Evolutionary conservation across 192 early-diverging fungal genomes (phyloP).

Genomic region (Lunasporangiospora selenospora): DNA sequence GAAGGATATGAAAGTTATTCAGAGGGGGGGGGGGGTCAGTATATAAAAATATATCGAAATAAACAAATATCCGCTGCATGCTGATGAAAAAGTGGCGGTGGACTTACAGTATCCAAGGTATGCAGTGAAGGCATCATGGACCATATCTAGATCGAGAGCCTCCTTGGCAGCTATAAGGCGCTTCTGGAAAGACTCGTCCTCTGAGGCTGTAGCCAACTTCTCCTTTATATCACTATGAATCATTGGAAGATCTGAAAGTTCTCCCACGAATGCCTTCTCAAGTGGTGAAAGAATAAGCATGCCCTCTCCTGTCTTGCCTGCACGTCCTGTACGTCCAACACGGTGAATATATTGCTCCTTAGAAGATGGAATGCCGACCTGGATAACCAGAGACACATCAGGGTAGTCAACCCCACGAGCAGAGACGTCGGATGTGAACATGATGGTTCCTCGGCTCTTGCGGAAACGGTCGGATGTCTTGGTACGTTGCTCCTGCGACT

Average conservation of each 20-base stretch:
- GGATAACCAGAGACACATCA: conserved; percentile 88
- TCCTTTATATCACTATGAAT: conserved; percentile 29
- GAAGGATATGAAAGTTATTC: too few relatives aligned
- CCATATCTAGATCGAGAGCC: conserved; percentile 55
- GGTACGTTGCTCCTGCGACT: conserved; percentile 75
- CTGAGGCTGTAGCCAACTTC: too few relatives aligned
- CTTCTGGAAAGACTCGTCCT: conserved; percentile 15
- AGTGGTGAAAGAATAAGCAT: conserved; percentile 79
- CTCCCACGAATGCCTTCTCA: conserved; percentile 77
- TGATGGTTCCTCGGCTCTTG: conserved; percentile 59
- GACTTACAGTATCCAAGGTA: conserved; percentile 72
- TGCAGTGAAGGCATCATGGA: conserved; percentile 63
- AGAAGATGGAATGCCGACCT: conserved; percentile 84
- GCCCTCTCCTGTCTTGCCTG: conserved; percentile 89
- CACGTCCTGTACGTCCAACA: conserved; percentile 95
- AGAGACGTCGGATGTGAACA: conserved; percentile 96
- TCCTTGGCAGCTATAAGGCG: conserved; percentile 33
- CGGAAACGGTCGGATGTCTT: conserved; percentile 81
- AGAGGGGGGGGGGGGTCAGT: too few relatives aligned
- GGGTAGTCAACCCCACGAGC: conserved; percentile 99
- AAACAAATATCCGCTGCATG: too few relatives aligned
- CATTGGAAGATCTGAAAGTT: conserved; percentile 66
- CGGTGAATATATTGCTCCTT: conserved; percentile 95
- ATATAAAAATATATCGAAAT: too few relatives aligned
- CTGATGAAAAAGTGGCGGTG: too few relatives aligned